phyloP scores from a whole-genome alignment of 2,329 filamentous ascomycete genomes.

The Aspergillus felis region DNA sequence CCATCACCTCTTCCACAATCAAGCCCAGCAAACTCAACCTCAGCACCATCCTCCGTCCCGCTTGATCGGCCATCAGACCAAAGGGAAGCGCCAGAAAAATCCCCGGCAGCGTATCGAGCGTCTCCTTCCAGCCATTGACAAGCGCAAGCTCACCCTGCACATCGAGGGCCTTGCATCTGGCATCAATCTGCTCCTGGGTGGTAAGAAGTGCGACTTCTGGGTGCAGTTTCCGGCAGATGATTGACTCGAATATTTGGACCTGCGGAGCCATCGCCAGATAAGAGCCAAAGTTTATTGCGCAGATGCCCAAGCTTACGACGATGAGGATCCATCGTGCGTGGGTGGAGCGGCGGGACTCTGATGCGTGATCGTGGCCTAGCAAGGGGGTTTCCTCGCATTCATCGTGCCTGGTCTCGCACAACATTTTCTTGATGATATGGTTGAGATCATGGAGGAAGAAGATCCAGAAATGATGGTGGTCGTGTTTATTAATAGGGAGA shows the following conservation, averaged over 20 bases:
- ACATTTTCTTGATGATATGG: not conserved
- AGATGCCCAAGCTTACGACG: constrained; percentile 3
- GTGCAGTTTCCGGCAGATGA: constrained; percentile 11
- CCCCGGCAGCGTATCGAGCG: constrained; percentile 7
- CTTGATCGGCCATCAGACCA: constrained; percentile 11
- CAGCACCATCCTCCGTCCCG: constrained; percentile 8
- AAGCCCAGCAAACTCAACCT: constrained; percentile 6
- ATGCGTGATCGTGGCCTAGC: not conserved
- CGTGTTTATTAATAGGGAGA: not conserved
- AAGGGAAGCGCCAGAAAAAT: constrained; percentile 11
- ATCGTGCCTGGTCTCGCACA: not conserved
- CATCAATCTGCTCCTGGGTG: not conserved
- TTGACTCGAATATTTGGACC: constrained; percentile 9
- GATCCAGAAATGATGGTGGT: not conserved
- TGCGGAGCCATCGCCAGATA: constrained; percentile 11
- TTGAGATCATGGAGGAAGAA: not conserved
- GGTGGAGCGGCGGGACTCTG: not conserved
- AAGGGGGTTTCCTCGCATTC: not conserved
- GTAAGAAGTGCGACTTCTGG: not conserved
- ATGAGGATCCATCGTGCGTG: constrained; percentile 1
- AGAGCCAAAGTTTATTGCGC: constrained; percentile 9
- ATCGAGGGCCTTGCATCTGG: constrained; percentile 5
- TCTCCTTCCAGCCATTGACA: constrained; percentile 10
- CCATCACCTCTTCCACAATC: constrained; percentile 3
- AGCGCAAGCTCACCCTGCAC: constrained; percentile 12